Evolutionary conservation across 2,329 filamentous ascomycete genomes (phyloP), one percentile per base, ranked within the genome.

Genomic region (Phaeosphaeriaceae sp.): DNA sequence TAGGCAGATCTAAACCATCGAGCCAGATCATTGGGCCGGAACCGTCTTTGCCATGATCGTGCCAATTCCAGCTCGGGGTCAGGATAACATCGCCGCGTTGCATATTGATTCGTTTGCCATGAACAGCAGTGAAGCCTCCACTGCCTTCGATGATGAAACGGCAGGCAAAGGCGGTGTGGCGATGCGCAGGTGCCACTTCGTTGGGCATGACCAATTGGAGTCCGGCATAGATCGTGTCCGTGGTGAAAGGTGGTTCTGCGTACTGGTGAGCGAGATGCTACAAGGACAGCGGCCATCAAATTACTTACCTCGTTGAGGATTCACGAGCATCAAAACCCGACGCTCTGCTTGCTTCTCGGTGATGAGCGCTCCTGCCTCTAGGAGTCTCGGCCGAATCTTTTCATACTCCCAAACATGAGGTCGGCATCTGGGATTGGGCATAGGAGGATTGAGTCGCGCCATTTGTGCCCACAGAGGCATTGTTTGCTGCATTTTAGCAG

Each of bases 141-240:
- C 80, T 72, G 1, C 85, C 85, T 55, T 87, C 84, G 22, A 88
- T 85, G 59, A 88, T 85, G 72, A 87, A 87, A 5, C 85, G 81
- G 66, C 82, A 80, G 0, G 85, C 85, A 57, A 85, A 87, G 0
- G 85, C 85, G 2, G 82, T 82, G 65, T 87, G 85, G 0, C 85
- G 74, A 61, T 88, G 85, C 0, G 85, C 85, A 0, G 82, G 83
- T 0, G 85, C 84, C 0, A 79, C 84, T 58, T 88, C 85, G 26
- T 83, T 82, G 0, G 85, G 85, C 66, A 85, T 83, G 4, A 88
- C 83, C 0, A 87, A 77, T 64, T 87, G 85, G 1, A 87, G 78
- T 1, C 85, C 85, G 2, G 82, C 84, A 60, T 87, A 87, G 52
- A 88, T 77, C 1, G 85, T 87, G 66, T 88, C 85, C 0, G 85